Base-by-base conservation (phyloP, 2,329 filamentous ascomycete species). In the Fusarium kyushuense region DNA sequence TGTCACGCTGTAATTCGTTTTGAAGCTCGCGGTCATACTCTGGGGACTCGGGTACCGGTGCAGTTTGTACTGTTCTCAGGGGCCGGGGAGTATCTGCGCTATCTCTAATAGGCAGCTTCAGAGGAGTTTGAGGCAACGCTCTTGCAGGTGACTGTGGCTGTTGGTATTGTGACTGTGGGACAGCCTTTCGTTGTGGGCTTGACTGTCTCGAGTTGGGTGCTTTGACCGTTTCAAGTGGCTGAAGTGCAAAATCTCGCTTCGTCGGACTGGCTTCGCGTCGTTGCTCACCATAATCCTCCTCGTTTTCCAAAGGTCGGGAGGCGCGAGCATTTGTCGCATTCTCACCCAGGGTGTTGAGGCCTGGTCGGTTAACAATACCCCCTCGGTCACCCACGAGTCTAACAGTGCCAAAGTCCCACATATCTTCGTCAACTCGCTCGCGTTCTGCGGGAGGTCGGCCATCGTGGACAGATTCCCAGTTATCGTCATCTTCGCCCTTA, bases 381-480 rank as follows among this genome's bases (percentile, higher is more conserved):
- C 89, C 89, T 29, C 88, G 86, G 54, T 90, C 88, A 32, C 86
- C 87, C n/a, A 90, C 89, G 8, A 96, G 90, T 58, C 94, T 87
- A 53, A 99, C 93, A 0, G 96, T 99, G 42, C 96, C 96, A 82
- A 99, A 99, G 78, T 99, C 96, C 96, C 96, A 99, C 76, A 98
- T 88, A 77, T 98, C 96, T 77, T 97, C 93, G 65, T 90, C 86
- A 10, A 87, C 82, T 19, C 81, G 81, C 67, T 83, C 80, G 33
- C 91, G 86, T 58, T 90, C 86, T 2, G 83, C 65, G 21, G 82
- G 80, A 10, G 83, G 80, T 38, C 86, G 82, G 14, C 84, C 81
- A 46, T 87, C 84, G 36, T 87, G 84, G 11, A 83, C 84, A 2
- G 61, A 64, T 23, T 92, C 89, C 73, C 76, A 78, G 21, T 72